phyloP scores from a whole-genome alignment of 2,329 filamentous ascomycete species.

The Stachybotrys chlorohalonatus region DNA sequence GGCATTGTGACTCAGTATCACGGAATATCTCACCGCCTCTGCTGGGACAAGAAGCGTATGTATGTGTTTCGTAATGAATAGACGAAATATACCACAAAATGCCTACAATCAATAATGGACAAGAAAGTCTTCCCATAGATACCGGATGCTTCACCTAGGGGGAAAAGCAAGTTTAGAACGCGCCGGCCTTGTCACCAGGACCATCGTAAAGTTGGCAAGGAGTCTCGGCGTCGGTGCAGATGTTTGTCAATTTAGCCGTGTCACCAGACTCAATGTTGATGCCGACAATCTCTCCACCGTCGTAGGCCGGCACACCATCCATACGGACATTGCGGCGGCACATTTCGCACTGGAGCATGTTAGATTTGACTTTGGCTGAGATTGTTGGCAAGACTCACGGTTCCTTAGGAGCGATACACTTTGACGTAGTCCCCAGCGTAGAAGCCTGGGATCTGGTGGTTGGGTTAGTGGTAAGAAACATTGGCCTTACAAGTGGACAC shows the following conservation, averaged over 20 bases:
- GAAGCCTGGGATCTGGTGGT: constrained; percentile 27
- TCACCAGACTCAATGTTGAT: constrained; percentile 31
- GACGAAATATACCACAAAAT: no score
- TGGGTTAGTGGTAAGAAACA: not conserved
- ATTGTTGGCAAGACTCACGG: not conserved
- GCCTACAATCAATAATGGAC: no score
- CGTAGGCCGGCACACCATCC: constrained; percentile 28
- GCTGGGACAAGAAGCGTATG: no score
- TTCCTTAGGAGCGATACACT: constrained; percentile 17
- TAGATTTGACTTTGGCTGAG: no score
- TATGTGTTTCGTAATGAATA: no score
- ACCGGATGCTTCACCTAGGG: no score
- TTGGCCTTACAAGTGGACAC: not conserved
- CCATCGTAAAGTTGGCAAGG: constrained; percentile 19
- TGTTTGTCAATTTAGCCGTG: constrained; percentile 18
- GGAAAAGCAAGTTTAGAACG: constrained; percentile 11
- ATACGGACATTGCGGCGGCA: constrained; percentile 31
- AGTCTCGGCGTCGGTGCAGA: constrained; percentile 14
- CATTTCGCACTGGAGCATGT: constrained; percentile 17
- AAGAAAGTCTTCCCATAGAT: no score
- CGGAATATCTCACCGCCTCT: no score
- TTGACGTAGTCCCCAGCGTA: constrained; percentile 39
- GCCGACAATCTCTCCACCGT: constrained; percentile 32
- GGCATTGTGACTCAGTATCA: no score
- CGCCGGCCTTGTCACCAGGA: constrained; percentile 15